phyloP scores from a whole-genome alignment of 192 early-diverging fungal genomes.

The Podila epigama region DNA sequence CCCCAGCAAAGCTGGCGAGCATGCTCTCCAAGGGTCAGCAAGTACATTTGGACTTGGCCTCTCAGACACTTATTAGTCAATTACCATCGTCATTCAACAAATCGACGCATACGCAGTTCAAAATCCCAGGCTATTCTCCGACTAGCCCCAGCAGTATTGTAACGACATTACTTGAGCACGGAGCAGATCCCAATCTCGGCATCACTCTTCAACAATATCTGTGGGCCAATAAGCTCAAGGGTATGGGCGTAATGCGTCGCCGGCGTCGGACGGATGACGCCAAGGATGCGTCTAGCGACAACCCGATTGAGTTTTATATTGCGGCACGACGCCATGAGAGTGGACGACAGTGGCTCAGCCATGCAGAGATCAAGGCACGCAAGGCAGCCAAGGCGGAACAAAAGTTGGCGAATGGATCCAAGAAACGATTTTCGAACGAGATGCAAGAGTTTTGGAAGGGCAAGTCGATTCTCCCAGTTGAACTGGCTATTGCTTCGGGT shows the following conservation, averaged over 20 bases:
- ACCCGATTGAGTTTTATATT: slow-evolving; percentile 45
- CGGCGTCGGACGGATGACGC: slow-evolving; percentile 23
- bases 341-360: slow-evolving; percentile 45
- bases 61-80: slow-evolving; percentile 28
- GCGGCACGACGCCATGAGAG: slow-evolving; percentile 36
- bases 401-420: not conserved
- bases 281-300: slow-evolving; percentile 1
- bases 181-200: slow-evolving; percentile 49
- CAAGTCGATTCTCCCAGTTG: slow-evolving; percentile 39
- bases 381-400: slow-evolving; percentile 13
- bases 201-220: slow-evolving; percentile 52
- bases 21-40: slow-evolving; percentile 34
- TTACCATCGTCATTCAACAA: slow-evolving; percentile 30
- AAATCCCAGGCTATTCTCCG: slow-evolving; percentile 33
- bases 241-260: slow-evolving; percentile 38
- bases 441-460: slow-evolving; percentile 47
- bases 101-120: slow-evolving; percentile 30
- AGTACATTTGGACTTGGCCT: slow-evolving; percentile 33
- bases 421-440: slow-evolving; percentile 32
- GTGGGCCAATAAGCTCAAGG: slow-evolving; percentile 48
- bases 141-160: slow-evolving; percentile 51
- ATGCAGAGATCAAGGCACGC: slow-evolving; percentile 38
- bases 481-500: slow-evolving; percentile 40
- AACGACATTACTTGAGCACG: slow-evolving; percentile 41
- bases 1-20: slow-evolving; percentile 39